A percentile compares a stretch with the other conserved stretches of the same genome.
phyloP scores from a whole-genome alignment of 2,329 filamentous ascomycete species.

The Phialocephala subalpina region DNA sequence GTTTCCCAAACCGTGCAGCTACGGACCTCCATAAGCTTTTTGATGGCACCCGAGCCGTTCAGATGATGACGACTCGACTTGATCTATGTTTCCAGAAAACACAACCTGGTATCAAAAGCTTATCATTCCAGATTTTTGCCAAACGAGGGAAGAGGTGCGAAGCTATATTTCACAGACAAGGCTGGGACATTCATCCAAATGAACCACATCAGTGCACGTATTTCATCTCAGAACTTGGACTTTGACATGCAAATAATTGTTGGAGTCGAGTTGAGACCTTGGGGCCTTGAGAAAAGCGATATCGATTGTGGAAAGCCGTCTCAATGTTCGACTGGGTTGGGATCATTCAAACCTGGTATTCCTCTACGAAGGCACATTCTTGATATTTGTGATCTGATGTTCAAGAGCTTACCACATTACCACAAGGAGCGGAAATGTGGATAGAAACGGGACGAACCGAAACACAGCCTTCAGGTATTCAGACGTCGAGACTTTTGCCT shows the following conservation, averaged over 20 bases:
- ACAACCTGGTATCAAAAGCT: slow-evolving; percentile 1
- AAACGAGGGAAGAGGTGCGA: background rate
- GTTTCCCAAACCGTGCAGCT: background rate
- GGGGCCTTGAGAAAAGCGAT: too few relatives aligned
- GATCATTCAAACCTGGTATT: too few relatives aligned
- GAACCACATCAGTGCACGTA: background rate
- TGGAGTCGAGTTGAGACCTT: background rate
- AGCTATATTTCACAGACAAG: background rate
- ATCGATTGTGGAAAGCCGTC: too few relatives aligned
- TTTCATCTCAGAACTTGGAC: background rate
- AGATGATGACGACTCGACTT: background rate
- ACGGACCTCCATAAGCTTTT: background rate
- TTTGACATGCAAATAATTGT: background rate
- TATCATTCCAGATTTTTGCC: background rate
- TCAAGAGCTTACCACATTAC: too few relatives aligned
- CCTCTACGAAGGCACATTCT: too few relatives aligned
- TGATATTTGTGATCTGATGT: too few relatives aligned
- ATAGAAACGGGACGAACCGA: too few relatives aligned
- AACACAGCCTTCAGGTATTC: too few relatives aligned
- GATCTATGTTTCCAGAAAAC: background rate
- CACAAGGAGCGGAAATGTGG: too few relatives aligned
- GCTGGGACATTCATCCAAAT: slow-evolving; percentile 4
- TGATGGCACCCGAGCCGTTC: background rate
- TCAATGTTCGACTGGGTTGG: too few relatives aligned
- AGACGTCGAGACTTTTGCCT: too few relatives aligned